Evolutionary conservation across 2,329 filamentous ascomycete species (phyloP), one percentile per base, ranked within the genome.

Genomic region (Alternaria panax): DNA sequence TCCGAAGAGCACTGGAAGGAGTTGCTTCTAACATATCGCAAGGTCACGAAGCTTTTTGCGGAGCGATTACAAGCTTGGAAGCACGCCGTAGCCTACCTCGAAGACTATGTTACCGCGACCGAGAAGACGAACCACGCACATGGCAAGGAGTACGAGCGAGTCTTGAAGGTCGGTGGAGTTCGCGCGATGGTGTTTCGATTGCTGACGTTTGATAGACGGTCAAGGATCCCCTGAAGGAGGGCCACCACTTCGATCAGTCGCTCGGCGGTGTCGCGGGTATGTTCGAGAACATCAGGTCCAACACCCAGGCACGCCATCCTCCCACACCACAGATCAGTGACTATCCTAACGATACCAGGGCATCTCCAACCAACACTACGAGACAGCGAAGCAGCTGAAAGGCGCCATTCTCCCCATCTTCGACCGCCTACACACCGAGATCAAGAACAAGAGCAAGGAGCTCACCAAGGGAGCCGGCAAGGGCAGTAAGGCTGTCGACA

Each of bases 391-490:
- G 83, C 92, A 88, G 69, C 85, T 99, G 67, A 96, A 94, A 80
- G 90, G 89, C 60, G 89, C 89, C 14, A 91, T 98, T 28, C 84
- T 97, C 20, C 95, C 94, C 36, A 89, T 94, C 64, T 89, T 99
- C 74, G 92, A 96, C 71, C 90, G 93, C 52, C 84, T 99, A 48
- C 93, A 98, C 82, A 90, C 92, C 77, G 95, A 98, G 78, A 95
- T 99, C 84, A 99, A 98, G 86, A 89, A 91, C 82, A 98, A 98
- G 83, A 85, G 87, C 64, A 98, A 98, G 83, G 93, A 97, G 80
- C 86, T 99, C 50, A 85, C 87, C 42, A 85, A 88, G 62, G 93
- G 94, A 8, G 92, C 91, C 22, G 86, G 88, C 62, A 97, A 96
- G 83, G 87, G 89, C 16, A 88, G 91, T 67, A 99, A 98, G 82